phyloP scores from a whole-genome alignment of 2,329 filamentous ascomycete species.

The Lecanoromycetidae sp. region DNA sequence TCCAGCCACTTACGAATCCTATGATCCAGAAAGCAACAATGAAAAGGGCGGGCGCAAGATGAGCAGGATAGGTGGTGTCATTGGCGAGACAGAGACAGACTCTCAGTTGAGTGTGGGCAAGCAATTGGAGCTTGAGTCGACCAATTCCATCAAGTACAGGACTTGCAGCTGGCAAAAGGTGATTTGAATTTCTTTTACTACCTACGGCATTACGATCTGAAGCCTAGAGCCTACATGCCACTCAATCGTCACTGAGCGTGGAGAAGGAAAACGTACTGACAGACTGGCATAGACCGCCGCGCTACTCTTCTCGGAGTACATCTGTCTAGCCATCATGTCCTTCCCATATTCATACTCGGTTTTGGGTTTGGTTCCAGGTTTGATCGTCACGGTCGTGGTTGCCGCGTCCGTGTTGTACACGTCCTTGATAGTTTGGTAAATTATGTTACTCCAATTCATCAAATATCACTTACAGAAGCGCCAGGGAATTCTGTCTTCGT shows the following conservation, averaged over 20 bases:
- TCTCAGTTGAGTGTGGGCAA: conserved; percentile 39
- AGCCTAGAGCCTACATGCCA: background rate
- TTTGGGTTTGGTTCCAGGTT: conserved; percentile 71
- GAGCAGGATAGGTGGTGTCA: conserved; percentile 30
- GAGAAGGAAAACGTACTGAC: conserved; percentile 3
- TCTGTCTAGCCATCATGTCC: conserved; percentile 86
- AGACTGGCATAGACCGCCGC: conserved; percentile 56
- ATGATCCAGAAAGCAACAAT: conserved; percentile 25
- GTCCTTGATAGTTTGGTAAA: conserved; percentile 52
- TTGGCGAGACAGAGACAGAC: conserved; percentile 27
- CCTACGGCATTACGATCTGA: background rate
- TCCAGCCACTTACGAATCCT: conserved; percentile 21
- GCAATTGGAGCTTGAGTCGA: conserved; percentile 66
- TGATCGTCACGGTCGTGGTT: conserved; percentile 71
- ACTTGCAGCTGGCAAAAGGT: conserved; percentile 91
- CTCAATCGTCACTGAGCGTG: background rate
- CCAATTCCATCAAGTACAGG: conserved; percentile 75
- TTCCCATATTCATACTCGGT: conserved; percentile 89
- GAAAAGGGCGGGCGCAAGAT: conserved; percentile 25
- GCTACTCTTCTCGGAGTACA: conserved; percentile 87
- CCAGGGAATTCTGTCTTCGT: conserved; percentile 77
- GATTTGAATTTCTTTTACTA: conserved; percentile 2
- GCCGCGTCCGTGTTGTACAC: conserved; percentile 76
- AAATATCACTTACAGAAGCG: conserved; percentile 22
- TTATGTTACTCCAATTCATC: background rate